A percentile compares a stretch with the other conserved stretches of the same genome.
These are phyloP conservation scores for Trypanosoma avium DNA, from an alignment of 208 protist species.

Conservation along the genomic window DNA sequence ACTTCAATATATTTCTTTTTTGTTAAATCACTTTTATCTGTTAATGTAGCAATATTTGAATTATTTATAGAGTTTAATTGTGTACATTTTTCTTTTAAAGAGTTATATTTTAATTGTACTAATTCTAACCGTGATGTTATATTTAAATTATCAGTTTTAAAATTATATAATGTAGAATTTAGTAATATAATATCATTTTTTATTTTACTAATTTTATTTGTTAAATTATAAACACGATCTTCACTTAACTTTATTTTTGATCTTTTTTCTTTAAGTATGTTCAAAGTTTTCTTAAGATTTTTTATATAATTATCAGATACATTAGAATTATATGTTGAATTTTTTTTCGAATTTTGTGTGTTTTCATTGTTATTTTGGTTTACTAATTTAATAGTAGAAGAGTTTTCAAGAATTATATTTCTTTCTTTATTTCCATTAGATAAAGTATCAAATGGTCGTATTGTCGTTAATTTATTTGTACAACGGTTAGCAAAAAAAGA, in stretches of 20 bases:
- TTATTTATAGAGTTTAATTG: neutral
- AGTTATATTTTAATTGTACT: neutral
- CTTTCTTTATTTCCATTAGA: too few species aligned
- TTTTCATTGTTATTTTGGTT: neutral
- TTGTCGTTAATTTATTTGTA: neutral
- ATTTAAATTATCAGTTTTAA: neutral
- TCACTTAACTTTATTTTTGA: neutral
- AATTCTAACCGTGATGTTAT: neutral
- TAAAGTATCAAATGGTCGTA: neutral
- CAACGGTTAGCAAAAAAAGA: slow-evolving; percentile 8
- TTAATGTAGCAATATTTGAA: neutral
- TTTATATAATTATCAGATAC: neutral
- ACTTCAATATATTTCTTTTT: neutral
- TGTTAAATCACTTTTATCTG: neutral
- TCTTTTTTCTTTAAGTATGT: neutral
- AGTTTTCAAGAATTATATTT: too few species aligned
- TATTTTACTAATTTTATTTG: neutral
- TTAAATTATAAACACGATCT: neutral
- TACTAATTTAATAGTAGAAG: too few species aligned
- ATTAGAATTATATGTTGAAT: neutral
- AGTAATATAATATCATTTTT: neutral
- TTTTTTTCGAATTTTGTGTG: neutral
- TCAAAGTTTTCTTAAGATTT: neutral
- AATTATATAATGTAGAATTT: neutral
- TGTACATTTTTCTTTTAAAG: neutral